Evolutionary conservation across 805 yeast genomes (phyloP).

Genomic region (Metschnikowia kunwiensis): DNA sequence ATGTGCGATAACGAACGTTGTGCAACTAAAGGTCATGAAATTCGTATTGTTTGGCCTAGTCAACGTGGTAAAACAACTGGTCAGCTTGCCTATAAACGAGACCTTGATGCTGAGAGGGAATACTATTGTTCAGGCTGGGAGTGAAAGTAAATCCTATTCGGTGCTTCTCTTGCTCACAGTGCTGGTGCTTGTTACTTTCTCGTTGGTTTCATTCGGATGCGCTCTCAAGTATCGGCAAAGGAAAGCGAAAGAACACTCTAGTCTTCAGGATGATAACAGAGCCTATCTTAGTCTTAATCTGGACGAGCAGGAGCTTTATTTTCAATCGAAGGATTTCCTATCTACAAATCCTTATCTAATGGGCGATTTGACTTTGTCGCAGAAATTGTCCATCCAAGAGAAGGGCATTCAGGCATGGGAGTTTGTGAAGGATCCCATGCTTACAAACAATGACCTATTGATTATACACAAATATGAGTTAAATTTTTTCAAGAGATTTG

Average conservation of each 20-base stretch:
- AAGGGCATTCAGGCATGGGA: conserved; percentile 92
- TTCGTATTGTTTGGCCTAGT: no score
- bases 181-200: conserved; percentile 4
- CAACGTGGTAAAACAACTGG: no score
- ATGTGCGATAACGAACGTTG: no score
- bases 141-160: neutral
- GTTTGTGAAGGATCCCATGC: conserved; percentile 57
- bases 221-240: conserved; percentile 4
- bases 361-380: conserved; percentile 53
- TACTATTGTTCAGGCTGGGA: neutral
- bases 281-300: conserved; percentile 49
- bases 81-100: neutral
- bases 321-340: conserved; percentile 56
- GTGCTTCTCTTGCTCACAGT: neutral
- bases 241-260: conserved; percentile 6
- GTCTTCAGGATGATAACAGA: conserved; percentile 18
- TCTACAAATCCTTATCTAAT: conserved; percentile 30
- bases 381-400: conserved; percentile 69
- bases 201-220: conserved; percentile 3
- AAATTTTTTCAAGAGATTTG: conserved; percentile 54
- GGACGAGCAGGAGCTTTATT: conserved; percentile 65
- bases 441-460: conserved; percentile 52
- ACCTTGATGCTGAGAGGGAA: neutral
- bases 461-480: conserved; percentile 67
- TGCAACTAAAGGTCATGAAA: no score